Evolutionary conservation across 2,329 filamentous ascomycete genomes (phyloP).

Genomic region (Aspergillus melleus): DNA sequence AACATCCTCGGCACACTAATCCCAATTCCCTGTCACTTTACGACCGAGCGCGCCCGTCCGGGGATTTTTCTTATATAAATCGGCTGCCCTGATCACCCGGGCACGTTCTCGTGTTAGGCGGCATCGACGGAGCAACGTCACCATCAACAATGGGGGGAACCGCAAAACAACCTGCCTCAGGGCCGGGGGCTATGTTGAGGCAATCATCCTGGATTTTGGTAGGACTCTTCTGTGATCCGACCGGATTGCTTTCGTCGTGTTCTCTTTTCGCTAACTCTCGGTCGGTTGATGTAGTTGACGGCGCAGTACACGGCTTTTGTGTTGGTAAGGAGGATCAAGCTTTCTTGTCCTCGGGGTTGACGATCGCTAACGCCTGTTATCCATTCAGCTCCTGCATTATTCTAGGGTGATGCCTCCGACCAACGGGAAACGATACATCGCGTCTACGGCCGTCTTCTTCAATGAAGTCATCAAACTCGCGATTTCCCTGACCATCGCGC

Average conservation of each 20-base stretch:
- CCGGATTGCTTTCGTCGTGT: neutral
- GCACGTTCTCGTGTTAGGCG: neutral
- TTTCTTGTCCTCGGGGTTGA: neutral
- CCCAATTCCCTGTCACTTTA: neutral
- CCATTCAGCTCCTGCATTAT: constrained; percentile 79
- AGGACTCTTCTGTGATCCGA: constrained; percentile 19
- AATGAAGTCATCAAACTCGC: constrained; percentile 90
- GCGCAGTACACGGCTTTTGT: constrained; percentile 46
- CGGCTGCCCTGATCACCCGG: neutral
- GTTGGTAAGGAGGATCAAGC: constrained; percentile 35
- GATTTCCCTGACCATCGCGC: constrained; percentile 79
- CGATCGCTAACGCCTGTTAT: constrained; percentile 12
- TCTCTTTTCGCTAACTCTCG: constrained; percentile 6
- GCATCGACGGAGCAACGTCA: constrained; percentile 1
- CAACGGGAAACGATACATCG: constrained; percentile 83
- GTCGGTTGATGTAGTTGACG: constrained; percentile 36
- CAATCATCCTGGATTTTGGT: constrained; percentile 43
- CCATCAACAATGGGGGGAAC: constrained; percentile 33
- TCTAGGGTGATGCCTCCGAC: constrained; percentile 87
- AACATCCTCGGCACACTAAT: constrained; percentile 13
- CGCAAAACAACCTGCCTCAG: constrained; percentile 31
- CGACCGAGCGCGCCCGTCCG: neutral
- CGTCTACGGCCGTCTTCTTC: constrained; percentile 90
- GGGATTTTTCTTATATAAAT: constrained; percentile 3
- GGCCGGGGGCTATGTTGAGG: constrained; percentile 34